These are phyloP conservation scores for Danielia oregonensis DNA, from an alignment of 805 yeast species.

Conservation along the genomic window DNA sequence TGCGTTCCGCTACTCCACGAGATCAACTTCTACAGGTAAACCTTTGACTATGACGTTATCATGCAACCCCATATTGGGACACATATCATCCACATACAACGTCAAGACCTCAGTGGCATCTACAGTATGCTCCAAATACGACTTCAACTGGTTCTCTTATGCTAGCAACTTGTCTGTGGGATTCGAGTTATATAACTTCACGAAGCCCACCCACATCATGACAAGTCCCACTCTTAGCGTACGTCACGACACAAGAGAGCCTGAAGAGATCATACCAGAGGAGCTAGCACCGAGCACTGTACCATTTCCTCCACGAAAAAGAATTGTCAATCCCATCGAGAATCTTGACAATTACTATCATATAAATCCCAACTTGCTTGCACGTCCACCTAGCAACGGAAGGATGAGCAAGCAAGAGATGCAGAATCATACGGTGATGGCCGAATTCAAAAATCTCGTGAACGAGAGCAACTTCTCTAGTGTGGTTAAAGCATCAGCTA, in stretches of 20 bases:
- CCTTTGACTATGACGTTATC: conserved; percentile 87
- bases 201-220: conserved; percentile 12
- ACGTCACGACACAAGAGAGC: conserved; percentile 14
- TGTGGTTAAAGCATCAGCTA: conserved; percentile 70
- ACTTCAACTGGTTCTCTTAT: conserved; percentile 87
- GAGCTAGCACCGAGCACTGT: conserved; percentile 2
- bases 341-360: conserved; percentile 23
- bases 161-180: conserved; percentile 85
- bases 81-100: conserved; percentile 81
- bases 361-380: conserved; percentile 25
- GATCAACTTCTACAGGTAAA: conserved; percentile 80
- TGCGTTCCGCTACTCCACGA: conserved; percentile 79
- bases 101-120: conserved; percentile 73
- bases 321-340: conserved; percentile 23
- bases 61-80: conserved; percentile 86
- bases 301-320: conserved; percentile 1
- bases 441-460: conserved; percentile 48
- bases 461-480: conserved; percentile 57
- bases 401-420: conserved; percentile 8
- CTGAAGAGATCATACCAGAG: conserved; percentile 2
- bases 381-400: too few species aligned
- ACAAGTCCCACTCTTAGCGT: conserved; percentile 1
- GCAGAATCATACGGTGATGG: conserved; percentile 39
- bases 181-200: conserved; percentile 70
- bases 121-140: conserved; percentile 79